Conservation (phyloP, 2,329 filamentous ascomycete genomes). For the Albophoma yamanashiensis region DNA sequence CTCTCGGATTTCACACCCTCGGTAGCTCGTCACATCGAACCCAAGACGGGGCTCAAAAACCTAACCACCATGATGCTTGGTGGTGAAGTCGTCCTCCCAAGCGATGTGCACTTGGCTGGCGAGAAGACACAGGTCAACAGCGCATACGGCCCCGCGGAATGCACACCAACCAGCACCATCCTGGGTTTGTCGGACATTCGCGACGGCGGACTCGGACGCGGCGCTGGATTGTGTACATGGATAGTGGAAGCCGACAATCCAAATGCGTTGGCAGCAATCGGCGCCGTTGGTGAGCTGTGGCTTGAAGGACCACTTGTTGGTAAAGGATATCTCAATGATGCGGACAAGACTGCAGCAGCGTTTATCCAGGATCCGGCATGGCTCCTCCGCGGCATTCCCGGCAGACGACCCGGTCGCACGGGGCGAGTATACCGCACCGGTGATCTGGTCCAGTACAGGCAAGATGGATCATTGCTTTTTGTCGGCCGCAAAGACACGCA, state of each 20-base stretch:
- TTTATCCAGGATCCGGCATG: conserved; percentile 5
- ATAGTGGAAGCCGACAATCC: conserved; percentile 9
- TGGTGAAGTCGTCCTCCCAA: conserved; percentile 6
- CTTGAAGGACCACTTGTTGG: conserved; percentile 15
- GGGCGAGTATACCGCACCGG: conserved; percentile 12
- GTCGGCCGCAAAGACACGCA: conserved; percentile 42
- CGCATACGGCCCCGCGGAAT: conserved; percentile 13
- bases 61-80: conserved; percentile 7
- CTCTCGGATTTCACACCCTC: conserved; percentile 9
- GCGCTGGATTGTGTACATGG: conserved; percentile 8
- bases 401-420: neutral
- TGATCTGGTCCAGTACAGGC: conserved; percentile 14
- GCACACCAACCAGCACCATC: conserved; percentile 3
- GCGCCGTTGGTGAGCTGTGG: conserved; percentile 14
- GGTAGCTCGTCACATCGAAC: conserved; percentile 6
- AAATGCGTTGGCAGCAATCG: conserved; percentile 8
- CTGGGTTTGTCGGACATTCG: neutral
- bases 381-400: conserved; percentile 3
- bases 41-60: conserved; percentile 1
- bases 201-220: conserved; percentile 3
- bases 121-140: conserved; percentile 6
- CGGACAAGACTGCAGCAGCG: conserved; percentile 1
- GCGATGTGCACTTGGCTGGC: conserved; percentile 4
- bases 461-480: conserved; percentile 25
- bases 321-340: conserved; percentile 11